Evolutionary conservation across 2,329 filamentous ascomycete genomes (phyloP).

Genomic region (Phoma sp.): DNA sequence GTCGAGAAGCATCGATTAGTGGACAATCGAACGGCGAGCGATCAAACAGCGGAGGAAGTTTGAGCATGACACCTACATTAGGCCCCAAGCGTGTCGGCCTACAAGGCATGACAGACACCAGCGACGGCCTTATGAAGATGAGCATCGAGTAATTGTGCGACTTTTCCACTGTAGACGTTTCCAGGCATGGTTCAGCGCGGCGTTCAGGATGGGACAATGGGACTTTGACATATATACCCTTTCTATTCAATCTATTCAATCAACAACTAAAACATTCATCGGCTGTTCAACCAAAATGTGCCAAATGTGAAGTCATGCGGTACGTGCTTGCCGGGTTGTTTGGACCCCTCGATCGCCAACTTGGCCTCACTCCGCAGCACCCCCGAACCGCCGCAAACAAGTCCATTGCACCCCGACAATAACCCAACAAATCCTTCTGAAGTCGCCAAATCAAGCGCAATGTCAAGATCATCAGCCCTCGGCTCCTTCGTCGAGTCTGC

Average conservation of each 20-base stretch:
- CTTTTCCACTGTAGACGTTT: background rate
- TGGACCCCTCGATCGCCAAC: slow-evolving; percentile 33
- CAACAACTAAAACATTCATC: background rate
- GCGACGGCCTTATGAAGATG: slow-evolving; percentile 95
- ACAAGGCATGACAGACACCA: slow-evolving; percentile 95
- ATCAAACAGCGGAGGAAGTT: slow-evolving; percentile 58
- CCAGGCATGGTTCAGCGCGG: slow-evolving; percentile 32
- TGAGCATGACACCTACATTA: slow-evolving; percentile 51
- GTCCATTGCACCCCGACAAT: slow-evolving; percentile 17
- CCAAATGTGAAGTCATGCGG: slow-evolving; percentile 3
- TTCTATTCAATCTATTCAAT: background rate
- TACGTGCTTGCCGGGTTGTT: slow-evolving; percentile 22
- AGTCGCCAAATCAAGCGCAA: slow-evolving; percentile 11
- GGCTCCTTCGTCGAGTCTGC: slow-evolving; percentile 91
- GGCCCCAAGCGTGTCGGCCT: slow-evolving; percentile 61
- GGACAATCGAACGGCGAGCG: slow-evolving; percentile 60
- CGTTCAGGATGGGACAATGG: slow-evolving; percentile 24
- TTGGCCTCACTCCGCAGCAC: slow-evolving; percentile 31
- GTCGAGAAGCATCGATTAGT: slow-evolving; percentile 61
- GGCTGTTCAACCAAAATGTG: background rate
- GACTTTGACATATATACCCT: slow-evolving; percentile 6
- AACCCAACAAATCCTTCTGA: background rate
- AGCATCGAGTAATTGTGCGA: slow-evolving; percentile 75
- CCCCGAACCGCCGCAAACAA: slow-evolving; percentile 12
- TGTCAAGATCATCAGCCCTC: slow-evolving; percentile 52